A percentile compares a stretch with the other conserved stretches of the same genome.
Conservation (phyloP, 208 protist genomes). For the Trypanosoma congolense region DNA sequence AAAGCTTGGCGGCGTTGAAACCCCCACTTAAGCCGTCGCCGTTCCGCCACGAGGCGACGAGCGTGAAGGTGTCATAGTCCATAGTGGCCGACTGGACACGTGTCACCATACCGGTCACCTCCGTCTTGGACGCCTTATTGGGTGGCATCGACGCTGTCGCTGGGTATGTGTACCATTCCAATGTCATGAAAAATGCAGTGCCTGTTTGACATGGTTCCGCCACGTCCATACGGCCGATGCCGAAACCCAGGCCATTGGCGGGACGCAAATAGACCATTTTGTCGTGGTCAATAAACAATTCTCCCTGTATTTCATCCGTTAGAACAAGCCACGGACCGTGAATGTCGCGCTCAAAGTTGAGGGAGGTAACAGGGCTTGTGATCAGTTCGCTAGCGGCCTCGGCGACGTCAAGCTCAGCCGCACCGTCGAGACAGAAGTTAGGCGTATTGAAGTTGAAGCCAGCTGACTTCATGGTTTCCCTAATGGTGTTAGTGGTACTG, state of each 20-base stretch:
- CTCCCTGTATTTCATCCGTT: slow-evolving; percentile 79
- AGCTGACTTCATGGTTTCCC: slow-evolving; percentile 29
- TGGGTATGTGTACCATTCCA: slow-evolving; percentile 80
- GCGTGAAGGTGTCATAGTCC: slow-evolving; percentile 71
- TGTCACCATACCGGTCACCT: slow-evolving; percentile 69
- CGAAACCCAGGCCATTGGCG: slow-evolving; percentile 81
- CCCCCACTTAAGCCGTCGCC: slow-evolving; percentile 37
- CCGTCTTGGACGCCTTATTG: slow-evolving; percentile 29
- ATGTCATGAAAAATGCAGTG: slow-evolving; percentile 57
- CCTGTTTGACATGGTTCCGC: slow-evolving; percentile 30
- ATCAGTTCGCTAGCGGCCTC: slow-evolving; percentile 51
- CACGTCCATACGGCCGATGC: slow-evolving; percentile 64
- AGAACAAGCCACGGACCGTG: slow-evolving; percentile 86
- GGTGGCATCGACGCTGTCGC: slow-evolving; percentile 38
- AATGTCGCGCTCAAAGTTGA: slow-evolving; percentile 63
- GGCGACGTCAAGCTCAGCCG: slow-evolving; percentile 10
- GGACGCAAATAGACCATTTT: slow-evolving; percentile 79
- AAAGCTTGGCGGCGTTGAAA: slow-evolving; percentile 85
- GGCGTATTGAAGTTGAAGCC: slow-evolving; percentile 65
- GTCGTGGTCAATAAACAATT: slow-evolving; percentile 87
- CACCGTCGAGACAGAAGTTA: slow-evolving; percentile 46
- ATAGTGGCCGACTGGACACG: slow-evolving; percentile 44
- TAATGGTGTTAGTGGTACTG: neutral
- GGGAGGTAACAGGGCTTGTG: slow-evolving; percentile 40
- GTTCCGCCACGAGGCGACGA: slow-evolving; percentile 63